Evolutionary conservation across 352 stramenopile genomes (phyloP).

Genomic region (Phytophthora tubulina): DNA sequence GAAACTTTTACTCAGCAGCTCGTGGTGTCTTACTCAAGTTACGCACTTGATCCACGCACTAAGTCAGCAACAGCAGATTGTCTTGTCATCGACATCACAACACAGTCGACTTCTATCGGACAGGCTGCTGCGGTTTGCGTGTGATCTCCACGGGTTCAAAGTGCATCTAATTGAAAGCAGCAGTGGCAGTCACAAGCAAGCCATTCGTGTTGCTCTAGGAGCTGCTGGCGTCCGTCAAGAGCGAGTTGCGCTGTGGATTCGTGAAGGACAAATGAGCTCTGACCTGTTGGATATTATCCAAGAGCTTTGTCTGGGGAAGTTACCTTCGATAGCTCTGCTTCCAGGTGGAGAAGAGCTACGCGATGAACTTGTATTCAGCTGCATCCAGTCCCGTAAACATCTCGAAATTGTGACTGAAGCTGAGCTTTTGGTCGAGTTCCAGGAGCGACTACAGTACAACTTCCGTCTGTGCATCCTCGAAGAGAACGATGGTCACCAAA

Average conservation of each 20-base stretch:
- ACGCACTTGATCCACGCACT: constrained; percentile 54
- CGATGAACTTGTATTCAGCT: constrained; percentile 44
- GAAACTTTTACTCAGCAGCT: constrained; percentile 45
- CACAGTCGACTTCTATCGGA: constrained; percentile 21
- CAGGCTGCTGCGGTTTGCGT: constrained; percentile 49
- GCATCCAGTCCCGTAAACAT: constrained; percentile 42
- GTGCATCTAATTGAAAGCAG: constrained; percentile 26
- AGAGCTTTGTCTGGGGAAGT: constrained; percentile 48
- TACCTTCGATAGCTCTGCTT: constrained; percentile 48
- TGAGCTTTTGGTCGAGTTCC: constrained; percentile 45
- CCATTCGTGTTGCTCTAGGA: constrained; percentile 21
- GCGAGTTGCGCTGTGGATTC: constrained; percentile 49
- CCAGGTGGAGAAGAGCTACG: constrained; percentile 44
- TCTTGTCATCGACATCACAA: constrained; percentile 34
- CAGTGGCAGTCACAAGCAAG: neutral
- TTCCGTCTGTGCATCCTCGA: constrained; percentile 59
- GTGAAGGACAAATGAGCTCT: constrained; percentile 17
- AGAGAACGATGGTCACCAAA: neutral
- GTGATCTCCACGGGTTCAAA: constrained; percentile 50
- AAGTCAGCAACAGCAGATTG: constrained; percentile 36
- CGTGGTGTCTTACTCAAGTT: constrained; percentile 44
- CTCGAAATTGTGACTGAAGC: constrained; percentile 49
- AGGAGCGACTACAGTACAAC: constrained; percentile 44
- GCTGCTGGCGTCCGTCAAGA: constrained; percentile 47
- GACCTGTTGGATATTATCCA: constrained; percentile 36